Evolutionary conservation across 176 grass and related monocot species (phyloP), one percentile per base, ranked within the genome.

Genomic region (Aegilops longissima): DNA sequence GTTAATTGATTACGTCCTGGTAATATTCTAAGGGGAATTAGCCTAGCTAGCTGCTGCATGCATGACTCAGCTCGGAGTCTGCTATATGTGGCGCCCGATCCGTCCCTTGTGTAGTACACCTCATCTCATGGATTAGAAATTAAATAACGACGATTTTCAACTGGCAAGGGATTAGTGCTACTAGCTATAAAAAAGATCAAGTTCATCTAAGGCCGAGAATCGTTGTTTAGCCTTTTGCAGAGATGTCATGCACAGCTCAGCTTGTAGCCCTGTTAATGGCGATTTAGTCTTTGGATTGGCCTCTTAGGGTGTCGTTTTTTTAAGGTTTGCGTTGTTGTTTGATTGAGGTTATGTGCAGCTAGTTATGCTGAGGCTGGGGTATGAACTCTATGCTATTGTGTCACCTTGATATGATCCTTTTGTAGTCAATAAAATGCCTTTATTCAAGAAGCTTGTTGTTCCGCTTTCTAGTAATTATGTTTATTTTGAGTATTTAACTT

Each of bases 51-150:
- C 72, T 82, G 20, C 18, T 61, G 61, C 42, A 5, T 44, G 70
- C 69, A 78, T 90, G 88, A 82, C 83, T 61, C 49, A 61, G 14
- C 51, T 71, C 8, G 47, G 29, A 68, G n/a, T 52, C 17, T 30
- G 65, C 6, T 38, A 65, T 76, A 84, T 73, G 58, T 71, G 75
- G 75, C 23, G 51, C 47, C 21, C 18, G 3, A 80, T 54, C 24
- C 51, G 36, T 70, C 31, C 2, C 27, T 78, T 62, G 82, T 80
- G 77, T 89, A 59, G 82, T 35, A 61, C 67, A 61, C 69, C 51
- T 62, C 12, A 74, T 58, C 49, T 61, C 12, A 75, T 58, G 42
- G 42, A 58, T 73, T 72, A 64, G 3, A 5, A 74, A 18, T 88
- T 84, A 66, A 84, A 12, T 62, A 79, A 18, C 3, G 0, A 65